Evolutionary conservation across 768 basidiomycete species (phyloP), one percentile per base, ranked within the genome.

Genomic region (Kwoniella heveanensis): DNA sequence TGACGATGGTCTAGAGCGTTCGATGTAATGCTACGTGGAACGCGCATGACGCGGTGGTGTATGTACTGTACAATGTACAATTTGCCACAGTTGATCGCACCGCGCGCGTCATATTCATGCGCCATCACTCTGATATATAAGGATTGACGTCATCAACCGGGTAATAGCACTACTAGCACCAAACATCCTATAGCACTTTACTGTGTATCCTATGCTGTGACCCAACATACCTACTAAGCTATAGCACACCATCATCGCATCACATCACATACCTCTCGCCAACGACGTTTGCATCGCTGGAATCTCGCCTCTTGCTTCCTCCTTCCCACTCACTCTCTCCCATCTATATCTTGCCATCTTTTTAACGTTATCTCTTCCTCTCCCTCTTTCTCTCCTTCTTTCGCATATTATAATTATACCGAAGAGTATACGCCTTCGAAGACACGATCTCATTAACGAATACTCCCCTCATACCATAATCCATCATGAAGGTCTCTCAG

Each of bases 401-500:
- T 50, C 3, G 19, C 3, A 19, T 24, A 22, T 24, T 30, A 61
- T 53, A 8, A 53, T 51, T n/a, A 8, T 1, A 6, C 13, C 0
- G 44, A 39, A 27, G 49, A 32, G 49, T 21, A 21, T 59, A 25
- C 25, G 24, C 32, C 26, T 51, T 17, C 25, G 19, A 37, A 25
- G n/a, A 24, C 13, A 9, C 27, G 48, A 37, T 0, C 29, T 7
- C 46, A 47, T 12, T 25, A 17, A 47, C 25, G 8, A 44, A 24
- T 49, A 22, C 10, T 10, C 48, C 15, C 17, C 22, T 49, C n/a
- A 49, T 24, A 49, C 48, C 48, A 5, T 17, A 15, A 49, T 46
- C 10, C 60, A 73, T 37, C 19, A 76, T 78, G 71, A 74, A 60
- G 65, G 60, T 76, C 63, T 47, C 64, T 22, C 65, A 81, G 51